Conservation (phyloP, 495 filamentous ascomycete genomes). For the Penicillium lividum region DNA sequence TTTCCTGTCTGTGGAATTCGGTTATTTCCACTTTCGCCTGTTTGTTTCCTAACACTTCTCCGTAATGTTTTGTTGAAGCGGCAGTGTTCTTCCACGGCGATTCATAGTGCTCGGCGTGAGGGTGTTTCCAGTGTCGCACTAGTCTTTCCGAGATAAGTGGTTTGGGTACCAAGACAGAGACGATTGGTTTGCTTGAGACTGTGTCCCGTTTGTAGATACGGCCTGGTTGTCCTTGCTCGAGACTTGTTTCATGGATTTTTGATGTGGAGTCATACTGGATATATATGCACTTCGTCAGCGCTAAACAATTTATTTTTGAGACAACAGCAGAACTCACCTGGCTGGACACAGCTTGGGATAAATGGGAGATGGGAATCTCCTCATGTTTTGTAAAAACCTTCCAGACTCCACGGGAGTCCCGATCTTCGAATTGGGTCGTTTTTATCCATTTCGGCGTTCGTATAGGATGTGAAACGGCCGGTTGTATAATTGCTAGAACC, state of each 20-base stretch:
- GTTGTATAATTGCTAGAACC: conserved; percentile 14
- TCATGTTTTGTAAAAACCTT: conserved; percentile 12
- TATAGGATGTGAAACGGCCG: conserved; percentile 19
- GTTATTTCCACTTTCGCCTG: background rate
- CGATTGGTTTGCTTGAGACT: background rate
- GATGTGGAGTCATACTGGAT: background rate
- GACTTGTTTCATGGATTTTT: background rate
- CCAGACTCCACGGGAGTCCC: conserved; percentile 9
- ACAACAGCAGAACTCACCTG: background rate
- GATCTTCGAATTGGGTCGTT: conserved; percentile 5
- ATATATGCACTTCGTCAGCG: background rate
- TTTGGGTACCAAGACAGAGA: conserved; percentile 17
- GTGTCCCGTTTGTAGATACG: background rate
- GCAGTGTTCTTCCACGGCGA: background rate
- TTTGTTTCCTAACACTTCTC: conserved; percentile 14
- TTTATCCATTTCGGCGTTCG: conserved; percentile 15
- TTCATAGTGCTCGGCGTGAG: background rate
- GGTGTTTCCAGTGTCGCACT: conserved; percentile 6
- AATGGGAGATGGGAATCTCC: background rate
- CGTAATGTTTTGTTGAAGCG: conserved; percentile 11
- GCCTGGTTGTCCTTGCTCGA: background rate
- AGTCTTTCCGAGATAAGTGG: conserved; percentile 5
- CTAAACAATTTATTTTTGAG: background rate
- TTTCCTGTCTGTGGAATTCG: background rate
- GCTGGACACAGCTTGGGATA: background rate